Percentiles rank a stretch among this genome's conserved stretches.
Evolutionary conservation across 768 basidiomycete species (phyloP).

Genomic region (Suillus sp.): DNA sequence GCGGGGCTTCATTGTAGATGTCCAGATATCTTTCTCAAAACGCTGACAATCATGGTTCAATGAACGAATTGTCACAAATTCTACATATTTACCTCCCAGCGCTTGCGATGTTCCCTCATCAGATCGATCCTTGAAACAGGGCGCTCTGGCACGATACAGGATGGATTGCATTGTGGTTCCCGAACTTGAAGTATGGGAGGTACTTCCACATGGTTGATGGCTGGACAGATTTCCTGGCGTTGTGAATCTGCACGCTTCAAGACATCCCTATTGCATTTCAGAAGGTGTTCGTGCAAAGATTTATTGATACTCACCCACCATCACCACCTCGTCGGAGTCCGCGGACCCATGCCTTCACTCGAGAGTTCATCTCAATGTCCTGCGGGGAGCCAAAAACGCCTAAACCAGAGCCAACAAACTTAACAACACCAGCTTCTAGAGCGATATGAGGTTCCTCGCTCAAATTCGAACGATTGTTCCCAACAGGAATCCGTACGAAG

Average conservation of each 20-base stretch:
- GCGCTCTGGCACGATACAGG: background rate
- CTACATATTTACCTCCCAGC: background rate
- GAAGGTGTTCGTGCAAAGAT: constrained; percentile 37
- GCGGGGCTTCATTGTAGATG: background rate
- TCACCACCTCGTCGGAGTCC: constrained; percentile 61
- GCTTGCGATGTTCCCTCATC: constrained; percentile 1
- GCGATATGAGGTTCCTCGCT: constrained; percentile 44
- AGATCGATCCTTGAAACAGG: background rate
- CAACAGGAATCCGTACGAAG: constrained; percentile 54
- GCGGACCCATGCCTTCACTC: constrained; percentile 53
- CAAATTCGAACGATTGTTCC: constrained; percentile 40
- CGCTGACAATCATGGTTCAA: background rate
- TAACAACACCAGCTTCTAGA: constrained; percentile 53
- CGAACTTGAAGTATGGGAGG: constrained; percentile 13
- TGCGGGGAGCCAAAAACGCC: constrained; percentile 53
- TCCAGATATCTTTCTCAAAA: background rate
- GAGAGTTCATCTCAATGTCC: constrained; percentile 42
- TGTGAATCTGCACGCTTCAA: constrained; percentile 40
- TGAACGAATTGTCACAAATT: background rate
- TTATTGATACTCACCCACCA: constrained; percentile 51
- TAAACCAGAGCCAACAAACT: constrained; percentile 43
- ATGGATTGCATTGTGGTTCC: background rate
- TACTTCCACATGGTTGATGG: constrained; percentile 8
- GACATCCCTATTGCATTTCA: constrained; percentile 50
- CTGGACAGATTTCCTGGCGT: constrained; percentile 6